Evolutionary conservation across 352 stramenopile species (phyloP).

Genomic region (Phytophthora nicotianae): DNA sequence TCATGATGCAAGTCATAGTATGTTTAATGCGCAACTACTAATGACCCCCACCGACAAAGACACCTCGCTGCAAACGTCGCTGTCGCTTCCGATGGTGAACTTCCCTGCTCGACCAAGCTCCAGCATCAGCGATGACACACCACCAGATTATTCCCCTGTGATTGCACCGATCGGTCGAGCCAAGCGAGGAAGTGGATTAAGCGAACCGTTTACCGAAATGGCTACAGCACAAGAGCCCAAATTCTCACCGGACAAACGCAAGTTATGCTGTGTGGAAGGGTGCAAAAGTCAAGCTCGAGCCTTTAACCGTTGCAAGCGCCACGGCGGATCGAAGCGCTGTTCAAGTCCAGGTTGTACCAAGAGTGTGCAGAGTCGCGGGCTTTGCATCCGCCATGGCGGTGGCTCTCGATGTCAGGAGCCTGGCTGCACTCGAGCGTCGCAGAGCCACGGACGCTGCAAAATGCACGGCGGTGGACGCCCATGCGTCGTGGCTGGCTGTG

Average conservation of each 20-base stretch:
- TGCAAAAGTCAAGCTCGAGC: constrained; percentile 83
- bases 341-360: constrained; percentile 75
- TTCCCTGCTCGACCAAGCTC: constrained; percentile 3
- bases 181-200: constrained; percentile 22
- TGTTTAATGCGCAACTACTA: constrained; percentile 9
- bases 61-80: background rate
- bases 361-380: constrained; percentile 75
- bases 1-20: background rate
- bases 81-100: constrained; percentile 8
- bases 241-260: constrained; percentile 73
- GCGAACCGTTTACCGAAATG: constrained; percentile 32
- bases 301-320: constrained; percentile 86
- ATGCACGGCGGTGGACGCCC: constrained; percentile 58
- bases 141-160: constrained; percentile 3
- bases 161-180: constrained; percentile 4
- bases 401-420: constrained; percentile 78
- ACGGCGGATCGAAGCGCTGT: constrained; percentile 85
- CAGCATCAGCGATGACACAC: background rate
- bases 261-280: constrained; percentile 73
- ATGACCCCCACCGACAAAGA: background rate
- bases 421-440: constrained; percentile 52
- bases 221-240: constrained; percentile 37
- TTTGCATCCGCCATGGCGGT: constrained; percentile 75
- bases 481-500: constrained; percentile 68
- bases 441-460: constrained; percentile 79